Base-by-base conservation (phyloP, 495 filamentous ascomycete species). In the Aspergillus kassunensis region DNA sequence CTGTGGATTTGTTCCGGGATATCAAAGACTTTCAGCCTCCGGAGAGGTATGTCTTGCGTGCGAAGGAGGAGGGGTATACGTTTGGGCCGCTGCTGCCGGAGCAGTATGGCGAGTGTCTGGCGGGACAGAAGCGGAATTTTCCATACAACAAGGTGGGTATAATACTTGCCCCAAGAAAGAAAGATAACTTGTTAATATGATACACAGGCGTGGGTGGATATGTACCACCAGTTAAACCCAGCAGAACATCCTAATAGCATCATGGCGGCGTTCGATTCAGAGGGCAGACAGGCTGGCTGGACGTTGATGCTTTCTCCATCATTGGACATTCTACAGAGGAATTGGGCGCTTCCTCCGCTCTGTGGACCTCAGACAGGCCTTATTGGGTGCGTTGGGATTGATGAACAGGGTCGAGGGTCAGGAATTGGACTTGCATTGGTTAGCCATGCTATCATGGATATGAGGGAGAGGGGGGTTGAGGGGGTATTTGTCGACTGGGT, bases 401-500 rank as follows among this genome's bases (percentile, higher is more conserved):
- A 80, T 55, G 45, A 52, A 20, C 55, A 51, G 1, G 61, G 68
- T 33, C 66, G 77, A 12, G 65, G 64, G 12, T 64, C 61, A 25
- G 77, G 77, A 4, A 62, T 79, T 19, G 77, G 75, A 2, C 50
- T 79, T 35, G 75, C 74, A 5, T 52, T 80, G 33, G 44, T 80
- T 24, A 68, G 69, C 7, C 70, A 72, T 58, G 77, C 77, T 1
- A 62, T 80, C n/a, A 67, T 75, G 45, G 55, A 76, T 50, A 74
- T 80, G 74, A 76, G 66, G 53, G 51, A 64, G 12, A 59, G 74
- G 31, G 77, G 75, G 1, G 59, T 76, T 12, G 66, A 78, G 35
- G 74, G 73, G 0, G 74, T 76, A 0, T 76, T 75, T 55, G 70
- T 80, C 29, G 77, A 80, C 43, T 78, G 72, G 71, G 76, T 78